phyloP scores from a whole-genome alignment of 2,329 filamentous ascomycete genomes.

The Fusarium marasasianum region DNA sequence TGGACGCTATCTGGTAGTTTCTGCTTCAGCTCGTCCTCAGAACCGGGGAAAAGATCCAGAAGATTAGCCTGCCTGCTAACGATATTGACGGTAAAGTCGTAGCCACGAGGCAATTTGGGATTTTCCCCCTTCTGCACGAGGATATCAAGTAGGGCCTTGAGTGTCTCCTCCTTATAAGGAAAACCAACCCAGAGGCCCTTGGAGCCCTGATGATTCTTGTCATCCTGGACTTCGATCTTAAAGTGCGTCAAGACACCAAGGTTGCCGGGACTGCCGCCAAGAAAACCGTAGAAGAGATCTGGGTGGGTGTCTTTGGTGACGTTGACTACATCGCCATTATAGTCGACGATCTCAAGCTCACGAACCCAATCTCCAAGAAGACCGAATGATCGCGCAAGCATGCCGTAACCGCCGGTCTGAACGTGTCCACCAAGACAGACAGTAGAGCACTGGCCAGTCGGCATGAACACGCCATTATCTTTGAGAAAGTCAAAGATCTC shows the following conservation, averaged over 20 bases:
- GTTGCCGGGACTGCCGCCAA: constrained; percentile 66
- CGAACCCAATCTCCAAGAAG: constrained; percentile 63
- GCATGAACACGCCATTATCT: constrained; percentile 54
- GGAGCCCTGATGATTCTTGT: background rate
- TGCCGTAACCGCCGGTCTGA: constrained; percentile 59
- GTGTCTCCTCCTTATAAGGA: background rate
- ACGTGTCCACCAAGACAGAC: constrained; percentile 58
- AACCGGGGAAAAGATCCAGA: background rate
- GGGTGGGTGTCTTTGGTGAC: constrained; percentile 57
- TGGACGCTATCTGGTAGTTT: background rate
- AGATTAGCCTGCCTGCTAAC: background rate
- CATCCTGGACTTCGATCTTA: background rate
- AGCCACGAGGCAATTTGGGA: background rate
- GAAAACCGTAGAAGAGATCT: constrained; percentile 67
- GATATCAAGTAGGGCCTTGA: background rate
- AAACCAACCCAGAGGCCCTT: background rate
- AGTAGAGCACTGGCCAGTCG: constrained; percentile 55
- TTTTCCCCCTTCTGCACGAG: background rate
- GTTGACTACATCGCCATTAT: constrained; percentile 54
- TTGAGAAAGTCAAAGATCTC: constrained; percentile 55
- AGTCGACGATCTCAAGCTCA: constrained; percentile 57
- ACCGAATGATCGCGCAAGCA: constrained; percentile 59
- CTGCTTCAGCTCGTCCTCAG: background rate
- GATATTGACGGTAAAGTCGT: background rate
- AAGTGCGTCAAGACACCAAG: constrained; percentile 54